A percentile compares a stretch with the other conserved stretches of the same genome.
phyloP scores from a whole-genome alignment of 2,329 filamentous ascomycete genomes.

The Fusarium annulatum region DNA sequence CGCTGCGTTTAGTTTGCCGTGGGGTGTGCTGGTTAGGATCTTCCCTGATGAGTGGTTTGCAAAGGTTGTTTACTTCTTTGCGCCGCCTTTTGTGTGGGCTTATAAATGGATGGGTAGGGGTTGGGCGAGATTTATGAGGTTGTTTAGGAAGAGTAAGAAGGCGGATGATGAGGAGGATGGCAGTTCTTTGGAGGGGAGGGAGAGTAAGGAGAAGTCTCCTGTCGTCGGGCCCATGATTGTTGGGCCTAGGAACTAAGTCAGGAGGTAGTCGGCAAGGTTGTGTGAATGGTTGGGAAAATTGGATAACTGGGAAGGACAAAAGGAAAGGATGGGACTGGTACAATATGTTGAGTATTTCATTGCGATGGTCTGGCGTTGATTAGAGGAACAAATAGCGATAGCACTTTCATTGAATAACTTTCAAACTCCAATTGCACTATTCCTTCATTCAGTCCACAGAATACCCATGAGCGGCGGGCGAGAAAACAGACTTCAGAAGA shows the following conservation, averaged over 20 bases:
- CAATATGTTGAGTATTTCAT: neutral
- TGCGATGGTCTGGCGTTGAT: neutral
- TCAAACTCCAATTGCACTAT: neutral
- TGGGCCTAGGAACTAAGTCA: neutral
- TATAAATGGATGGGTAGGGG: neutral
- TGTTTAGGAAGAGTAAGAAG: slow-evolving; percentile 7
- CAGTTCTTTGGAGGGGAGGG: neutral
- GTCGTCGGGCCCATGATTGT: neutral
- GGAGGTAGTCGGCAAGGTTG: neutral
- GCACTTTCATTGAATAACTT: neutral
- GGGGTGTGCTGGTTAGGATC: slow-evolving; percentile 9
- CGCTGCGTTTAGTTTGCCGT: slow-evolving; percentile 10
- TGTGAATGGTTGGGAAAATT: neutral
- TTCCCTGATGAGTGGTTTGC: slow-evolving; percentile 28
- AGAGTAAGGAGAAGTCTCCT: neutral
- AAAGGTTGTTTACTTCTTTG: neutral
- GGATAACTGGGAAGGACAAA: neutral
- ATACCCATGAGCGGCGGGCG: rapidly evolving
- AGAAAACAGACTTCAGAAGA: neutral
- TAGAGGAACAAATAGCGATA: neutral
- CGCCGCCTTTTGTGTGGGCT: slow-evolving; percentile 7
- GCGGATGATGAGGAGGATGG: neutral
- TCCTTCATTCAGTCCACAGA: neutral
- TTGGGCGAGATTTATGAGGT: neutral
- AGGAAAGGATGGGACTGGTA: neutral